Conservation (phyloP, 2,329 filamentous ascomycete genomes). For the Fragosphaeria purpurea region DNA sequence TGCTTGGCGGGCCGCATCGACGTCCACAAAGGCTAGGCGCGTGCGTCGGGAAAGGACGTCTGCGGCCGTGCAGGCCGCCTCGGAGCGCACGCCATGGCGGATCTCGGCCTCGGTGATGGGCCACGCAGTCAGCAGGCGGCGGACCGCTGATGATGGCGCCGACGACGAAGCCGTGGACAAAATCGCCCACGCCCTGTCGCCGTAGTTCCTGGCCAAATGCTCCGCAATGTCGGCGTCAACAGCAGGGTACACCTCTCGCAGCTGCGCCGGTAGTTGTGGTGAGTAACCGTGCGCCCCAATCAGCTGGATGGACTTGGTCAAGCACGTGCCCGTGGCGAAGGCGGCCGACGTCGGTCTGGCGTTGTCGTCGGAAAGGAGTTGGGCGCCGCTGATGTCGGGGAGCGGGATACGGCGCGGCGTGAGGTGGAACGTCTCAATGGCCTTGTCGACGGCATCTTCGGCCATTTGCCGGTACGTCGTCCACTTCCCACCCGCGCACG, state of each 20-base stretch:
- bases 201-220: slow-evolving; percentile 79
- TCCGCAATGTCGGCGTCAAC: slow-evolving; percentile 86
- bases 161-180: not conserved
- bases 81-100: slow-evolving; percentile 75
- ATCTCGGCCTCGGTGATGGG: slow-evolving; percentile 45
- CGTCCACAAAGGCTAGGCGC: slow-evolving; percentile 80
- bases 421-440: slow-evolving; percentile 56
- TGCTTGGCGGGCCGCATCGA: slow-evolving; percentile 79
- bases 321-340: slow-evolving; percentile 22
- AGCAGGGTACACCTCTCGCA: slow-evolving; percentile 57
- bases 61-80: slow-evolving; percentile 84
- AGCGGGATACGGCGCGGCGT: slow-evolving; percentile 30
- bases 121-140: slow-evolving; percentile 1
- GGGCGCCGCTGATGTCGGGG: not conserved
- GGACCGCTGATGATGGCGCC: not conserved
- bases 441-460: slow-evolving; percentile 74
- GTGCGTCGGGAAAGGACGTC: slow-evolving; percentile 82
- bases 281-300: slow-evolving; percentile 60
- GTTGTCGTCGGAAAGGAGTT: not conserved
- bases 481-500: slow-evolving; percentile 78
- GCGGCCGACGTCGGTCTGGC: not conserved
- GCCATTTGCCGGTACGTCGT: slow-evolving; percentile 86
- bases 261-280: slow-evolving; percentile 20
- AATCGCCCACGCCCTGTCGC: slow-evolving; percentile 86
- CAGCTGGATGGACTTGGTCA: slow-evolving; percentile 50